Conservation (phyloP, 768 basidiomycete species). For the Amanita exitialis region DNA sequence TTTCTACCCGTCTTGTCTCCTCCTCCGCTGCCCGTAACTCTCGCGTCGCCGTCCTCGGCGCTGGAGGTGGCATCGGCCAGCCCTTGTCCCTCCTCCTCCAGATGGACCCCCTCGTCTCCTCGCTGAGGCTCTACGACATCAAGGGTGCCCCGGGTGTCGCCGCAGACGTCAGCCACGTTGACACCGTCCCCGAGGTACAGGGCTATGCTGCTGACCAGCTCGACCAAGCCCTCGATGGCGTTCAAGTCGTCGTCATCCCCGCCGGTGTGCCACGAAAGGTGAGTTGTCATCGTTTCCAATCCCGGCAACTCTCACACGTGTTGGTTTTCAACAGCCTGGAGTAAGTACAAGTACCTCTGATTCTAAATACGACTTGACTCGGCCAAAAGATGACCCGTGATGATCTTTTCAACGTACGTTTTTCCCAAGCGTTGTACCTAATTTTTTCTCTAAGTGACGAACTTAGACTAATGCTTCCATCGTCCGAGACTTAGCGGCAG, state of each 20-base stretch:
- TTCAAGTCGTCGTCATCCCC: slow-evolving; percentile 91
- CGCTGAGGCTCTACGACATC: slow-evolving; percentile 87
- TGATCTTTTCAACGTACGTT: slow-evolving; percentile 86
- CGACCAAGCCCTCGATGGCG: slow-evolving; percentile 82
- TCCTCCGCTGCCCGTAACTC: slow-evolving; percentile 60
- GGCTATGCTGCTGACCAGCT: slow-evolving; percentile 83
- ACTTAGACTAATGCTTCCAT: slow-evolving; percentile 91
- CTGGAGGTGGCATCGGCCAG: slow-evolving; percentile 98
- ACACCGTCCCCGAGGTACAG: slow-evolving; percentile 61
- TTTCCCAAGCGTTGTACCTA: not conserved
- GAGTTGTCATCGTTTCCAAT: slow-evolving; percentile 3
- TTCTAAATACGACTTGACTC: slow-evolving; percentile 1
- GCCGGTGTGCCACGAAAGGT: slow-evolving; percentile 99
- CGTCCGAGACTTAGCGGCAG: slow-evolving; percentile 89
- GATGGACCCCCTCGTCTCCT: slow-evolving; percentile 80
- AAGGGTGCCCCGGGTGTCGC: slow-evolving; percentile 95
- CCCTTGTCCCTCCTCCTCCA: slow-evolving; percentile 92
- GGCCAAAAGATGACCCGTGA: slow-evolving; percentile 81
- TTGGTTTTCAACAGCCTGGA: slow-evolving; percentile 50
- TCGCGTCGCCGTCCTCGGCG: slow-evolving; percentile 95
- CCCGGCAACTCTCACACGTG: not conserved
- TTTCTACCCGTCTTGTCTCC: slow-evolving; percentile 64
- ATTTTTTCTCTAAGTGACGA: not conserved
- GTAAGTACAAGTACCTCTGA: slow-evolving; percentile 42
- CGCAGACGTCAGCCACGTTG: slow-evolving; percentile 93